Evolutionary conservation across 2,329 filamentous ascomycete genomes (phyloP), one percentile per base, ranked within the genome.

Genomic region (Neonectria hederae): DNA sequence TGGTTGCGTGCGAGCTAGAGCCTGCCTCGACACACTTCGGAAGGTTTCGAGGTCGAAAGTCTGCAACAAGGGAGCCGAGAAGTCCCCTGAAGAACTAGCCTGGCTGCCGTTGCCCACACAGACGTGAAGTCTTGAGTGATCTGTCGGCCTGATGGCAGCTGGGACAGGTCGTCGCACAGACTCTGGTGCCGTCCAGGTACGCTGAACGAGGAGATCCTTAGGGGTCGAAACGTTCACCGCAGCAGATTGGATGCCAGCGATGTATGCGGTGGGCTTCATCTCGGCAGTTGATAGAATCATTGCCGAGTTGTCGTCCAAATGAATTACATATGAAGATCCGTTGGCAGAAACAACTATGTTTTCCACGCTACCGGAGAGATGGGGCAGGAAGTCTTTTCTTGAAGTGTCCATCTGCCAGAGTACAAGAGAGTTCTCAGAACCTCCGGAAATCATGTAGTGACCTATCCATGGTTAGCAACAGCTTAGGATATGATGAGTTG

Each of bases 381-480:
- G 94, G n/a, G 96, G 96, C 28, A 99, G 82, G 74, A 90, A 93
- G 75, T 96, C 91, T 73, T 89, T 89, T 76, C 90, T 90, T 67
- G 90, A 90, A 0, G 95, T 97, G 70, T 97, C 92, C 62, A 97
- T 83, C 79, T 99, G 96, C 94, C 94, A 98, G 32, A 97, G 83
- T 9, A 97, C 92, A 45, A 99, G 83, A 21, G 93, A 92, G 8
- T 93, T 94, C 79, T 99, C 96, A 22, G 89, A 89, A 32, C 96
- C 96, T 75, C 96, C 96, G 61, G 96, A 98, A 56, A 99, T 90
- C 63, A 99, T 81, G 77, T 99, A 99, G 76, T 97, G 94, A 54
- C 93, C 92, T 96, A 70, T 14, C 9, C 54, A 48, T 52, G 51
- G 73, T 82, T 65, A 82, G 81, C 69, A 65, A 3, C 17, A 22